Evolutionary conservation across 495 filamentous ascomycete species (phyloP).

Genomic region (Hypoxylon subgilvum): DNA sequence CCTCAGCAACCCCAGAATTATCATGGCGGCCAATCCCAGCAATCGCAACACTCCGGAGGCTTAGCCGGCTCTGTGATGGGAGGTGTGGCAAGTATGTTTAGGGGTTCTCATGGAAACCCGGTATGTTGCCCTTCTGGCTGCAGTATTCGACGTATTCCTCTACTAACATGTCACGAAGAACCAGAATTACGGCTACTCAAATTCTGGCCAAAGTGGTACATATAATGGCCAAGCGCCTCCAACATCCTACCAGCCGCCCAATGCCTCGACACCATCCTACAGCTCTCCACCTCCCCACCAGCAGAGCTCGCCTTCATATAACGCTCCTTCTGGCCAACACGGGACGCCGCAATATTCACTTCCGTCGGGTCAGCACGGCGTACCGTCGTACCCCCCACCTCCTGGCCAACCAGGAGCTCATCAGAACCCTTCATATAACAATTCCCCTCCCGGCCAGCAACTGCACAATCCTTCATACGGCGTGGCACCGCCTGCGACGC

Average conservation of each 20-base stretch:
- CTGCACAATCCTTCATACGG: constrained; percentile 35
- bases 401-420: constrained; percentile 29
- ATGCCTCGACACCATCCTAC: constrained; percentile 36
- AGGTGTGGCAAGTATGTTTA: constrained; percentile 51
- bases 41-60: constrained; percentile 42
- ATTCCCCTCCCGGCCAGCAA: constrained; percentile 39
- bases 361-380: constrained; percentile 36
- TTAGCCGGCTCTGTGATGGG: constrained; percentile 52
- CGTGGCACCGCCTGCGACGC: constrained; percentile 20
- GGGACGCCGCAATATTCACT: constrained; percentile 34
- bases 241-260: constrained; percentile 52
- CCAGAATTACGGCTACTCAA: constrained; percentile 61
- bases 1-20: constrained; percentile 47
- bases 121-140: constrained; percentile 26
- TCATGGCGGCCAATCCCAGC: constrained; percentile 43
- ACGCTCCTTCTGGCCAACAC: constrained; percentile 22
- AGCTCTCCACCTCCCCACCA: constrained; percentile 39
- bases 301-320: constrained; percentile 37
- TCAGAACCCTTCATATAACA: constrained; percentile 37
- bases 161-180: constrained; percentile 35
- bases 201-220: constrained; percentile 47
- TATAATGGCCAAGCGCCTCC: constrained; percentile 60
- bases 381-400: constrained; percentile 35
- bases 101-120: constrained; percentile 46
- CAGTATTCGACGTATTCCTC: background rate